Percentiles rank a stretch among this genome's conserved stretches.
Conservation (phyloP, 768 basidiomycete species). For the Daedaleopsis nitida region DNA sequence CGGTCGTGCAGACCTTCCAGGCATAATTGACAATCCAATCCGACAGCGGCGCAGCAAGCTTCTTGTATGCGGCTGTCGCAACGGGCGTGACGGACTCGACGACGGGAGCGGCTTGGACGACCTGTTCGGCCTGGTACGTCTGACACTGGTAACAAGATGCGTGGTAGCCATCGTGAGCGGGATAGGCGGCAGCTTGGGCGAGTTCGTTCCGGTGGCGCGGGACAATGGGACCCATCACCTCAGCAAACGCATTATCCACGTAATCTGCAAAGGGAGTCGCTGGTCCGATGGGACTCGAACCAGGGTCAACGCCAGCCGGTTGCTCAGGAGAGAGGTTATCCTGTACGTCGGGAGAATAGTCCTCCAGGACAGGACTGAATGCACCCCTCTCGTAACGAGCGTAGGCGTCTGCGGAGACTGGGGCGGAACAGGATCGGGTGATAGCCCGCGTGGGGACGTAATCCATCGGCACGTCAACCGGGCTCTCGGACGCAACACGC, state of each 20-base stretch:
- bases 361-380: conserved; percentile 67
- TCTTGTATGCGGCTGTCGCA: conserved; percentile 63
- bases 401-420: background rate
- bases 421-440: conserved; percentile 8
- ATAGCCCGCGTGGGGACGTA: conserved; percentile 6
- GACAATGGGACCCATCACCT: conserved; percentile 23
- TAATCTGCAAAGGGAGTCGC: conserved; percentile 78
- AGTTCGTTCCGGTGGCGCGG: conserved; percentile 6
- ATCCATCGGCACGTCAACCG: conserved; percentile 26
- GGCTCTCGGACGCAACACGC: conserved; percentile 1
- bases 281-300: conserved; percentile 73
- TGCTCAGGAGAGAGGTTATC: conserved; percentile 65
- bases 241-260: conserved; percentile 69
- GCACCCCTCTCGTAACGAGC: conserved; percentile 38
- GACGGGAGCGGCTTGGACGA: conserved; percentile 37
- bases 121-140: conserved; percentile 26
- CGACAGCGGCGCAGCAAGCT: conserved; percentile 73
- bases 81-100: conserved; percentile 49
- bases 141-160: conserved; percentile 33
- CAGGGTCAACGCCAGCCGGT: conserved; percentile 49
- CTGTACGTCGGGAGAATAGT: conserved; percentile 54
- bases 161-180: conserved; percentile 27
- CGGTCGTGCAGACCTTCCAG: conserved; percentile 83
- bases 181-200: conserved; percentile 14
- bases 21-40: conserved; percentile 80